Percentiles rank a stretch among this genome's conserved stretches.
Evolutionary conservation across 106 monocot genomes (phyloP).

Genomic region (Alisma plantagoaquatica): DNA sequence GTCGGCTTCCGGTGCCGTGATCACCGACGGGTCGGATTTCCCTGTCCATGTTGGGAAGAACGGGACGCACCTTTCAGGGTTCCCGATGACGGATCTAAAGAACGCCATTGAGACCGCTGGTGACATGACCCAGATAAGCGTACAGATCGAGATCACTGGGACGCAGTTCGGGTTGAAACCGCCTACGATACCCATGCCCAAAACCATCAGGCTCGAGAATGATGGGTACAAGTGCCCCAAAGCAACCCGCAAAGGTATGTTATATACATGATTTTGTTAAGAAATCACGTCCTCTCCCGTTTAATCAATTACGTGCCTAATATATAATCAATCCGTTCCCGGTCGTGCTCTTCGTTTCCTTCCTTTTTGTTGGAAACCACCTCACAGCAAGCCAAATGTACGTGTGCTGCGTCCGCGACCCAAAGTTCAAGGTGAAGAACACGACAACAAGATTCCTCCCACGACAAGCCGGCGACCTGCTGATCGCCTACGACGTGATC

Average conservation of each 20-base stretch:
- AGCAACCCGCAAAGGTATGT: constrained; percentile 31
- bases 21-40: constrained; percentile 54
- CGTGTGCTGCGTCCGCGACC: constrained; percentile 58
- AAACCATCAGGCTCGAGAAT: constrained; percentile 46
- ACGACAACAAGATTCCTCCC: constrained; percentile 39
- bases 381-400: constrained; percentile 37
- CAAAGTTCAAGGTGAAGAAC: constrained; percentile 43
- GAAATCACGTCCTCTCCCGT: background rate
- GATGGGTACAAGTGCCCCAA: constrained; percentile 69
- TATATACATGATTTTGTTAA: background rate
- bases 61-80: constrained; percentile 63
- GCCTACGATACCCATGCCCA: constrained; percentile 68
- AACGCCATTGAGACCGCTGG: constrained; percentile 91
- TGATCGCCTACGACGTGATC: constrained; percentile 80
- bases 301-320: background rate
- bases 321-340: background rate
- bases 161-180: constrained; percentile 86
- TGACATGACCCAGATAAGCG: constrained; percentile 56
- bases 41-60: constrained; percentile 60
- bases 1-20: constrained; percentile 51
- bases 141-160: constrained; percentile 45
- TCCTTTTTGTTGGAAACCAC: background rate
- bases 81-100: constrained; percentile 52
- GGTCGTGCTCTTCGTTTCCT: no score
- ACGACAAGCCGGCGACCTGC: constrained; percentile 61